A percentile compares a stretch with the other conserved stretches of the same genome.
phyloP scores from a whole-genome alignment of 768 basidiomycete genomes.

The Termitomyces bulborhizus region DNA sequence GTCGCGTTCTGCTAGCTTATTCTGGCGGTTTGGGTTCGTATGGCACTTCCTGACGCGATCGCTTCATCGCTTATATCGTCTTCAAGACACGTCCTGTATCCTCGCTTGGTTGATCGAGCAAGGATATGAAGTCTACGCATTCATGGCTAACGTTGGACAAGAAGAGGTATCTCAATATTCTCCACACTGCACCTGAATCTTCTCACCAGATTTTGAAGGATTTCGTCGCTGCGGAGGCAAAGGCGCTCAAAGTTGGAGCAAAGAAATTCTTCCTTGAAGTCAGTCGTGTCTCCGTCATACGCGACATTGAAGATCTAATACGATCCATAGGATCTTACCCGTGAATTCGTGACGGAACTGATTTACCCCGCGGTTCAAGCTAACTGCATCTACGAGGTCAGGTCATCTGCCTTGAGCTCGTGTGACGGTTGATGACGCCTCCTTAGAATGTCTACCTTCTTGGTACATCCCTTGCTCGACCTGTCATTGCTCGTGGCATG shows the following conservation, averaged over 20 bases:
- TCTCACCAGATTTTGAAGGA: conserved; percentile 46
- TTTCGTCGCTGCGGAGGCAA: conserved; percentile 85
- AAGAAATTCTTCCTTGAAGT: conserved; percentile 93
- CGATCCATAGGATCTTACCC: conserved; percentile 70
- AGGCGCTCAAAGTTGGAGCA: conserved; percentile 89
- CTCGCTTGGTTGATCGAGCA: conserved; percentile 98
- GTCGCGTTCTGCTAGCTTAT: conserved; percentile 94
- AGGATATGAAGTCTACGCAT: conserved; percentile 94
- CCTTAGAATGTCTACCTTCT: conserved; percentile 89
- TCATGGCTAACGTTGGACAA: conserved; percentile 95
- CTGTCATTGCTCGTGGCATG: conserved; percentile 99
- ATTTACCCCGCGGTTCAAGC: conserved; percentile 99
- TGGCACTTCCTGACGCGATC: conserved; percentile 23
- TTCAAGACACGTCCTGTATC: conserved; percentile 94
- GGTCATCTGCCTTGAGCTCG: conserved; percentile 10
- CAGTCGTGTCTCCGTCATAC: neutral
- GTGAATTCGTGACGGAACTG: conserved; percentile 92
- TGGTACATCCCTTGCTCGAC: conserved; percentile 95
- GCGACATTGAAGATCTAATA: neutral
- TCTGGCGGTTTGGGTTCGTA: conserved; percentile 93
- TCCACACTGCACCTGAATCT: neutral
- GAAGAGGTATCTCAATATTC: conserved; percentile 54
- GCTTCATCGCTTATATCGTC: conserved; percentile 8
- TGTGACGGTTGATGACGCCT: conserved; percentile 3
- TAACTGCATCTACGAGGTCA: conserved; percentile 96